Conservation (phyloP, 2,329 filamentous ascomycete species). For the Elsinoe perseae region DNA sequence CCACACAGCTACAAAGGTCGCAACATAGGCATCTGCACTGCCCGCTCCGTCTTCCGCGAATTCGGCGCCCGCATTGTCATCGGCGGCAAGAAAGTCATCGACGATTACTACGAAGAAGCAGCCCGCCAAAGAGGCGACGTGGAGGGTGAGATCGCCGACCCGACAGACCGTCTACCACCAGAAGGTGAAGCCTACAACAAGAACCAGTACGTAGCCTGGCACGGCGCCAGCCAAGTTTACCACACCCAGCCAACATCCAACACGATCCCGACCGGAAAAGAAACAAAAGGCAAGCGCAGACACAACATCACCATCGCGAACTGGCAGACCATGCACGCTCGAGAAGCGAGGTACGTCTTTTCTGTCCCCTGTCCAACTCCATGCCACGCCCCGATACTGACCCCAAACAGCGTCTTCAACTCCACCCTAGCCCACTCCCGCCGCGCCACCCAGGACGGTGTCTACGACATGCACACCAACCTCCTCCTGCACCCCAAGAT, state of each 20-base stretch:
- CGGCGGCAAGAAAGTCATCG: constrained; percentile 73
- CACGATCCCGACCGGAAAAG: constrained; percentile 59
- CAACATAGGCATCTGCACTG: constrained; percentile 92
- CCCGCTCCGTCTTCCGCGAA: constrained; percentile 91
- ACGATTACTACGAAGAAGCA: constrained; percentile 80
- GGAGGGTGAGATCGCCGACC: constrained; percentile 87
- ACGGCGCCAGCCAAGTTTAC: constrained; percentile 92
- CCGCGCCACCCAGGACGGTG: constrained; percentile 60
- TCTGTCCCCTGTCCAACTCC: neutral
- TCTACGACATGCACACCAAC: constrained; percentile 95
- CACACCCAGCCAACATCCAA: constrained; percentile 71
- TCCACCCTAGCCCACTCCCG: constrained; percentile 61
- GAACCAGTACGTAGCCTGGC: constrained; percentile 98
- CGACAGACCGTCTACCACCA: constrained; percentile 68
- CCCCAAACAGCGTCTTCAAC: constrained; percentile 66
- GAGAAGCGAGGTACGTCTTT: constrained; percentile 68
- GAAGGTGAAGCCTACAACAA: constrained; percentile 90
- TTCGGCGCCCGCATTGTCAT: constrained; percentile 93
- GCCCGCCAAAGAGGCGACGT: constrained; percentile 68
- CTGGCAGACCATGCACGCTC: constrained; percentile 93
- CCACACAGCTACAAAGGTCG: constrained; percentile 98
- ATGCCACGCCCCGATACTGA: too few relatives aligned
- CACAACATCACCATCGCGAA: constrained; percentile 88
- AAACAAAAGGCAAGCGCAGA: constrained; percentile 66
- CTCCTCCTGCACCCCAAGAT: constrained; percentile 75